Base-by-base conservation (phyloP, 2,329 filamentous ascomycete genomes). In the Mycosphaerella sp. region DNA sequence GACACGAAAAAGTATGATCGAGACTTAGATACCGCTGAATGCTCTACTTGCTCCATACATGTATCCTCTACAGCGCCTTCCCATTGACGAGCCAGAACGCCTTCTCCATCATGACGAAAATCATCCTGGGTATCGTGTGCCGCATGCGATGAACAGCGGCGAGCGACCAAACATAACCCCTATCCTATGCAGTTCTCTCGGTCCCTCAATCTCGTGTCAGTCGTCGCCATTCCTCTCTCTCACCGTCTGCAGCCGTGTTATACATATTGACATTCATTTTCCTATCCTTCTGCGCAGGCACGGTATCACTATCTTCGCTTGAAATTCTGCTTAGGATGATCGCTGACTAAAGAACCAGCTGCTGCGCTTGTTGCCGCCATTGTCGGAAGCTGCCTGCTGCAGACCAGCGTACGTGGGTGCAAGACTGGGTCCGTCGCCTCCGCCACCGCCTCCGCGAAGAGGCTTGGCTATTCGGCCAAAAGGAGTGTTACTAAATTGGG, bases 331-430 rank as follows among this genome's bases (percentile, higher is more conserved):
- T 3, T 21, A 36, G 53, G 41, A 42, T 42, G 48, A 40, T 36
- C 64, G 62, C 74, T 84, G 83, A 71, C 84, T 82, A 72, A 86
- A 87, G 74, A 87, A 87, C 84, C 84, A 87, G 70, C 83, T 87
- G 66, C 79, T 82, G 65, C 85, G 78, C 80, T 87, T 88, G 51
- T 58, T 59, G 7, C 56, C 56, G 64, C 65, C 57, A 64, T 68
- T 78, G 62, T 58, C 54, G 21, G 49, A 40, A 12, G 51, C 53
- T 10, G 48, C 50, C 48, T 56, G 58, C 63, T 76, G 73, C 46
- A 77, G 60, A 32, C 69, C 72, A 42, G 72, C 70, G 50, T 76
- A 70, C 14, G 72, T 71, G 4, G 74, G 74, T 1, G 74, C 67
- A 23, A 51, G 48, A 6, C 69, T 64, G 6, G 73, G 71, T 2